Base-by-base conservation (phyloP, 371 early-diverging fungal genomes). In the Saksenaea vasiformis region DNA sequence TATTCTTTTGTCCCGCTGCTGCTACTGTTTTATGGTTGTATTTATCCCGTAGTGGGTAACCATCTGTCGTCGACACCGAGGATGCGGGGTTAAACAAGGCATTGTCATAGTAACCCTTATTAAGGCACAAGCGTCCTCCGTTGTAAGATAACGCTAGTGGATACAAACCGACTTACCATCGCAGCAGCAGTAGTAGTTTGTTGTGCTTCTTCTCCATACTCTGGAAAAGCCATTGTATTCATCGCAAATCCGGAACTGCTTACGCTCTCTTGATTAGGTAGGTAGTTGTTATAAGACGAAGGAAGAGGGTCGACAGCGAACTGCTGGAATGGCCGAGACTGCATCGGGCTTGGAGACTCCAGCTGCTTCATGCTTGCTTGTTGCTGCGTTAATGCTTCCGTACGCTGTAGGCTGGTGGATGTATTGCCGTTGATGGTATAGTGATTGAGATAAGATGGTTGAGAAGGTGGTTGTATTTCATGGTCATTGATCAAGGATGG, bases 231-330 rank as follows among this genome's bases (percentile, higher is more conserved):
- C 78, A 90, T 85, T 19, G 89, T 90, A 44, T 79, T 87, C 78
- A 91, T 83, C 27, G 90, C 90, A 68, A 87, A 90, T 47, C 85
- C 85, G 47, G 90, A 85, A n/a, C 82, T 59, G 63, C 82, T 82
- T 54, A 76, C 75, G 56, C 83, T 83, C 17, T 77, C 75, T 70
- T 83, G 80, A 51, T 71, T 80, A 34, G 86, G 85, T 58, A 85
- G 67, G 58, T 87, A 86, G 2, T 82, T 83, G 38, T 69, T 76
- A 43, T 87, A 86, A 11, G 85, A 85, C 14, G 83, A 81, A 24
- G 74, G 70, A 59, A 85, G 76, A 15, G 78, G 86, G 37, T 86
- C 88, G 70, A 77, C 72, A 35, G 76, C 76, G 62, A 75, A 72
- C 38, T 69, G 71, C 17, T 58, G 67, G 27, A 57, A 73, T 37